phyloP scores from a whole-genome alignment of 768 basidiomycete species.

The Lyophyllum semitale region DNA sequence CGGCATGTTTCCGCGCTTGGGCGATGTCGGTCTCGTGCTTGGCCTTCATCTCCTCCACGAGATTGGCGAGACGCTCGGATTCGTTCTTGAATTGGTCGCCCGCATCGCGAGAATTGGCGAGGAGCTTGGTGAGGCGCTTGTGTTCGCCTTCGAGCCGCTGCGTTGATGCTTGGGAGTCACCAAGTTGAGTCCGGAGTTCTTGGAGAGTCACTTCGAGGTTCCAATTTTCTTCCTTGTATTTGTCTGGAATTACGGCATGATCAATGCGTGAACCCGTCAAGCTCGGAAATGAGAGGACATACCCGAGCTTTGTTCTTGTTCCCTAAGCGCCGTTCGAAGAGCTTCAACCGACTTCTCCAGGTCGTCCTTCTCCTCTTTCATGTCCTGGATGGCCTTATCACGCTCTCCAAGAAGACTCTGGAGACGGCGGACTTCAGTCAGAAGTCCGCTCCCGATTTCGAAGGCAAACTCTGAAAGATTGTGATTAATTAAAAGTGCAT shows the following conservation, averaged over 20 bases:
- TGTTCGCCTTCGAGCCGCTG: slow-evolving; percentile 81
- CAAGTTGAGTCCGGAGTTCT: slow-evolving; percentile 73
- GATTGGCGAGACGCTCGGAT: slow-evolving; percentile 63
- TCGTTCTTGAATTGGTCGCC: slow-evolving; percentile 89
- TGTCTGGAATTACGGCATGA: slow-evolving; percentile 52
- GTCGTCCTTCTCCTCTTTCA: slow-evolving; percentile 91
- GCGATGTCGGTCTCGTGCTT: slow-evolving; percentile 97
- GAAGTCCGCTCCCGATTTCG: slow-evolving; percentile 91
- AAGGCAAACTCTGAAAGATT: slow-evolving; percentile 85
- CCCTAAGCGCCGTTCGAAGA: slow-evolving; percentile 69
- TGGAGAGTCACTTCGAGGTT: slow-evolving; percentile 94
- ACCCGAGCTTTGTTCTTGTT: slow-evolving; percentile 84
- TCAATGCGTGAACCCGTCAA: slow-evolving; percentile 4
- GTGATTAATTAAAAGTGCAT: slow-evolving; percentile 14
- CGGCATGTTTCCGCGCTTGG: slow-evolving; percentile 83
- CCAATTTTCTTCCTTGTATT: slow-evolving; percentile 99
- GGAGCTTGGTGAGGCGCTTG: slow-evolving; percentile 75
- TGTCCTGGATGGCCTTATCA: slow-evolving; percentile 89
- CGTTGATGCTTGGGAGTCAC: slow-evolving; percentile 63
- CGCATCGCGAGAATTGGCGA: slow-evolving; percentile 71
- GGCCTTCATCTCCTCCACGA: slow-evolving; percentile 73
- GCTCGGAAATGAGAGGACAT: slow-evolving; percentile 22
- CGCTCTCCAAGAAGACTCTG: slow-evolving; percentile 90
- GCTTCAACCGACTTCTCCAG: slow-evolving; percentile 78
- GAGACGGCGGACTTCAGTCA: slow-evolving; percentile 89